A percentile compares a stretch with the other conserved stretches of the same genome.
Conservation (phyloP, 2,329 filamentous ascomycete species). For the Fonsecaea pedrosoi region DNA sequence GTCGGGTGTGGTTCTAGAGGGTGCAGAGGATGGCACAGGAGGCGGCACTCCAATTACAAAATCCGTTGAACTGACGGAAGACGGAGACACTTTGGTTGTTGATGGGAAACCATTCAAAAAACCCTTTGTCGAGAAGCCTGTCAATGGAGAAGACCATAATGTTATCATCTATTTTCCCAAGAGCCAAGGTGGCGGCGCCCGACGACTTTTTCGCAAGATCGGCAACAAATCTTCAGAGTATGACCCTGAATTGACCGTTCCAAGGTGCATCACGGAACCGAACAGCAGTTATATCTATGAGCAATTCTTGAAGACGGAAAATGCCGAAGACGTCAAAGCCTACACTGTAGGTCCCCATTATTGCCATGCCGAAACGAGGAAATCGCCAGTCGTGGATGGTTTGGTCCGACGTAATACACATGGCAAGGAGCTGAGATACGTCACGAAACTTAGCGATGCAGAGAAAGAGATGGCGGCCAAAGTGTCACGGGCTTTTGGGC, state of each 20-base stretch:
- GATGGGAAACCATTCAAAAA: conserved; percentile 84
- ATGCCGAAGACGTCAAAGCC: conserved; percentile 97
- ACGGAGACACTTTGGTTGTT: conserved; percentile 85
- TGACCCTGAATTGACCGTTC: conserved; percentile 75
- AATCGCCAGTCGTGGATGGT: conserved; percentile 95
- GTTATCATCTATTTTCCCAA: conserved; percentile 97
- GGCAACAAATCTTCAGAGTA: conserved; percentile 99
- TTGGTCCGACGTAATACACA: conserved; percentile 95
- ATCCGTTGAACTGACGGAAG: conserved; percentile 84
- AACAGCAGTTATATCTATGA: conserved; percentile 92
- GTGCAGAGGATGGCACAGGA: conserved; percentile 70
- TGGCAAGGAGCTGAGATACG: conserved; percentile 94
- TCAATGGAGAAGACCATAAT: conserved; percentile 98
- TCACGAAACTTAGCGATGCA: conserved; percentile 79
- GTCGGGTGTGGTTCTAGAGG: conserved; percentile 77
- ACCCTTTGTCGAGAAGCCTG: conserved; percentile 97
- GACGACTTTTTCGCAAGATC: conserved; percentile 93
- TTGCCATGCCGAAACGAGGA: conserved; percentile 95
- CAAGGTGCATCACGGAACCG: conserved; percentile 80
- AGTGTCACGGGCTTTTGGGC: conserved; percentile 90
- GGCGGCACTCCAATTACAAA: conserved; percentile 64
- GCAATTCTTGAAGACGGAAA: conserved; percentile 94
- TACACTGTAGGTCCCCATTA: conserved; percentile 94
- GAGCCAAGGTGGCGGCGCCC: conserved; percentile 73
- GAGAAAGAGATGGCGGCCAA: conserved; percentile 87